phyloP scores from a whole-genome alignment of 2,329 filamentous ascomycete species.

The Fusarium liriodendri region DNA sequence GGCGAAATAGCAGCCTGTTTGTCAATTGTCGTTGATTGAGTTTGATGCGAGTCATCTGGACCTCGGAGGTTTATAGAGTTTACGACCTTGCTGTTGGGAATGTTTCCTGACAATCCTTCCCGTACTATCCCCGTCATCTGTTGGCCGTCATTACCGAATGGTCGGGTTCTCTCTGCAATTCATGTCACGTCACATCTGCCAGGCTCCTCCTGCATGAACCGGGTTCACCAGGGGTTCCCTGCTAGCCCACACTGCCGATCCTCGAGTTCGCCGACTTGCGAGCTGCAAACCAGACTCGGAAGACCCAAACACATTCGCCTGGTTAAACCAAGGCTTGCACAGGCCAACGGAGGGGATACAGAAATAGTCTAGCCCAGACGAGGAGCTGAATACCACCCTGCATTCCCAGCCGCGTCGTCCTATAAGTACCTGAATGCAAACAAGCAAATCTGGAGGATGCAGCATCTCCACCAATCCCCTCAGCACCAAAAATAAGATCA shows the following conservation, averaged over 20 bases:
- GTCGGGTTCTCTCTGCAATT: slow-evolving; percentile 18
- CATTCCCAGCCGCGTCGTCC: background rate
- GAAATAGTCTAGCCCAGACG: slow-evolving; percentile 16
- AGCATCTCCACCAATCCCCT: slow-evolving; percentile 9
- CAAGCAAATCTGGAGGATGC: background rate
- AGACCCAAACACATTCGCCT: background rate
- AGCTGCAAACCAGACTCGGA: background rate
- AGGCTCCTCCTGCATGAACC: background rate
- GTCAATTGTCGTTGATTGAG: background rate
- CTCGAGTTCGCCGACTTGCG: background rate
- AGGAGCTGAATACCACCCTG: background rate
- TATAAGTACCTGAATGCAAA: slow-evolving; percentile 1
- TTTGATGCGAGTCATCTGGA: background rate
- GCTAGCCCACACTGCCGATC: slow-evolving; percentile 2
- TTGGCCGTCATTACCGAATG: slow-evolving; percentile 7
- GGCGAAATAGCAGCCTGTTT: background rate
- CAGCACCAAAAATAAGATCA: slow-evolving; percentile 14
- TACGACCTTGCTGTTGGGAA: slow-evolving; percentile 17
- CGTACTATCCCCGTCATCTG: background rate
- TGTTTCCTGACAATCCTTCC: background rate
- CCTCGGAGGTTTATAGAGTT: slow-evolving; percentile 18
- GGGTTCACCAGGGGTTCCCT: background rate
- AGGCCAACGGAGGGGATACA: slow-evolving; percentile 18
- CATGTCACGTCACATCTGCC: background rate
- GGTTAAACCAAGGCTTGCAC: slow-evolving; percentile 13